These are phyloP conservation scores for Prorocentrum cordatum DNA, from an alignment of 169 alveolate species.

Conservation along the genomic window DNA sequence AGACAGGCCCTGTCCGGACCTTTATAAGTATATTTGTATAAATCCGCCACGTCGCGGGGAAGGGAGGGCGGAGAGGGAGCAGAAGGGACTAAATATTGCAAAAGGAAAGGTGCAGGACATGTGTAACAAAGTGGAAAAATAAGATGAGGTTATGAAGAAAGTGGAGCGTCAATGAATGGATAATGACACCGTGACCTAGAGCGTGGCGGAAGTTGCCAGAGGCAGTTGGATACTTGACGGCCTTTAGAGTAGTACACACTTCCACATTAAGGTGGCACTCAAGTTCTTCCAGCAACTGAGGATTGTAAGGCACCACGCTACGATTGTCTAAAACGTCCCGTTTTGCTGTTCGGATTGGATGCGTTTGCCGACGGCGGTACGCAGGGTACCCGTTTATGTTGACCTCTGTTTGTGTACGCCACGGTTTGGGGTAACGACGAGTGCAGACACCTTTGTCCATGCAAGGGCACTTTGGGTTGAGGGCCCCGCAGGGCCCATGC, in stretches of 20 bases:
- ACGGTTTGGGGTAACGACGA: too few relatives aligned
- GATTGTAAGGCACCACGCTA: conserved; percentile 2
- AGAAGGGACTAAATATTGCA: background rate
- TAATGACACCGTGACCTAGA: too few relatives aligned
- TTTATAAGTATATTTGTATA: too few relatives aligned
- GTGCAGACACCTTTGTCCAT: too few relatives aligned
- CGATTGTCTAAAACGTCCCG: background rate
- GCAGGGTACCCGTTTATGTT: background rate
- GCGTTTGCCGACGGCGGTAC: background rate
- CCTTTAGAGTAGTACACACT: background rate
- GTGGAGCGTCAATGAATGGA: too few relatives aligned
- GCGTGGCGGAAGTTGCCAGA: too few relatives aligned
- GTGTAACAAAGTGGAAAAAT: too few relatives aligned
- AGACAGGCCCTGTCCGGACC: too few relatives aligned
- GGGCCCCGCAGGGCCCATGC: background rate
- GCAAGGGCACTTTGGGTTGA: too few relatives aligned
- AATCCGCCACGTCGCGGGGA: background rate
- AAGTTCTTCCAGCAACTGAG: background rate
- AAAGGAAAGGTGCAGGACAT: background rate
- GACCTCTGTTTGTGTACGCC: too few relatives aligned
- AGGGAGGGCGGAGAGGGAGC: background rate
- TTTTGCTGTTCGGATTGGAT: background rate
- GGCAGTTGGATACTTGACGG: background rate
- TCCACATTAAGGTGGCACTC: too few relatives aligned
- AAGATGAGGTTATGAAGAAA: too few relatives aligned